Conservation (phyloP, 192 early-diverging fungal species). For the Coemansia umbellata region DNA sequence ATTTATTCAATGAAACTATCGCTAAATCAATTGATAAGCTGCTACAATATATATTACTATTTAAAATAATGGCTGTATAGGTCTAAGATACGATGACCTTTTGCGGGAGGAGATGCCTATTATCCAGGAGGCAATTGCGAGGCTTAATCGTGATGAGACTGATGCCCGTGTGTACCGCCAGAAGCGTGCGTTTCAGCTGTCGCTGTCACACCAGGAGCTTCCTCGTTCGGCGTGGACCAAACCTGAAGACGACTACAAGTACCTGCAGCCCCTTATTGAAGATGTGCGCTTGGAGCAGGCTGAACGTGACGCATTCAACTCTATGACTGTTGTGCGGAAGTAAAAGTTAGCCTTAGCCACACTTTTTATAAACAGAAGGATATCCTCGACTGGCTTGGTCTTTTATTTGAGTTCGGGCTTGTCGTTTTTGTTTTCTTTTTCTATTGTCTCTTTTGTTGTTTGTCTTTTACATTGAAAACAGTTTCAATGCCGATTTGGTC, state of each 20-base stretch:
- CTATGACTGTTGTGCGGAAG: constrained; percentile 45
- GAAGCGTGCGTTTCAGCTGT: constrained; percentile 72
- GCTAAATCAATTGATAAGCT: too few species aligned
- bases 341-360: constrained; percentile 1
- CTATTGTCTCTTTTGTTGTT: too few species aligned
- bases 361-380: neutral
- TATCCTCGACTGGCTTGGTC: too few species aligned
- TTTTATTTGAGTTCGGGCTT: too few species aligned
- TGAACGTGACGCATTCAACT: constrained; percentile 72
- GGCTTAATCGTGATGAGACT: constrained; percentile 64
- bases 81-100: constrained; percentile 88
- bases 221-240: constrained; percentile 70
- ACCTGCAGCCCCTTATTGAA: constrained; percentile 77
- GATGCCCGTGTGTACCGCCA: constrained; percentile 78
- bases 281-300: constrained; percentile 76
- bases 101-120: constrained; percentile 79
- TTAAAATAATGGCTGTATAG: constrained; percentile 44
- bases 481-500: too few species aligned
- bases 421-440: too few species aligned
- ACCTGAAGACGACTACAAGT: constrained; percentile 75
- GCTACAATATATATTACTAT: too few species aligned
- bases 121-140: constrained; percentile 76
- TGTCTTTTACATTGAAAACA: too few species aligned
- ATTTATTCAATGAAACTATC: too few species aligned
- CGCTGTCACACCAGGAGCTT: constrained; percentile 66